Percentiles rank a stretch among this genome's conserved stretches.
Conservation (phyloP, 1,284 basidiomycete species). For the Ustilago xerochloae region DNA sequence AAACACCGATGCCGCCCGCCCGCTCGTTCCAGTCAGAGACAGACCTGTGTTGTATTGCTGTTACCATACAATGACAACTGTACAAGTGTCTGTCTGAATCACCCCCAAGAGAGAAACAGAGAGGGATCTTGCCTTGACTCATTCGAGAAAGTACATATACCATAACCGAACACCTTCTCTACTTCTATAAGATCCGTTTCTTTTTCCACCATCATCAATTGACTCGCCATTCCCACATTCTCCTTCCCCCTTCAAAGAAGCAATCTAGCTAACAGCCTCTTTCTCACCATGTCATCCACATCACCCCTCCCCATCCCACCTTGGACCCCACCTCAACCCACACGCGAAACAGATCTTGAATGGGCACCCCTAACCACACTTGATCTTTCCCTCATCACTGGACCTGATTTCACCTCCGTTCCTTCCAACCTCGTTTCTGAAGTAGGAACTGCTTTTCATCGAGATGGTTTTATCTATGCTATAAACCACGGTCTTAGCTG, state of each 20-base stretch:
- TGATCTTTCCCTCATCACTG: conserved; percentile 59
- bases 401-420: conserved; percentile 58
- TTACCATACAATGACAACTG: too few species aligned
- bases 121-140: too few species aligned
- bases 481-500: conserved; percentile 64
- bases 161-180: too few species aligned
- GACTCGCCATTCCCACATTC: background rate
- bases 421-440: conserved; percentile 52
- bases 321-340: conserved; percentile 59
- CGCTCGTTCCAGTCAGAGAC: too few species aligned
- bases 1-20: too few species aligned
- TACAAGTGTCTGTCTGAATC: too few species aligned
- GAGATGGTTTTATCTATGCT: conserved; percentile 66
- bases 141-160: too few species aligned
- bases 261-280: too few species aligned
- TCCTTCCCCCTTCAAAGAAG: background rate
- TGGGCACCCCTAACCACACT: conserved; percentile 66
- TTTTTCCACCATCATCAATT: background rate
- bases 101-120: too few species aligned
- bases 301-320: conserved; percentile 31
- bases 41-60: too few species aligned
- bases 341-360: conserved; percentile 57
- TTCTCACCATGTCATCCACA: conserved; percentile 18
- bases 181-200: too few species aligned
- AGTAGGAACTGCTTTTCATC: conserved; percentile 60